A percentile compares a stretch with the other conserved stretches of the same genome.
phyloP scores from a whole-genome alignment of 2,329 filamentous ascomycete species.

The Neopestalotiopsis rosae region DNA sequence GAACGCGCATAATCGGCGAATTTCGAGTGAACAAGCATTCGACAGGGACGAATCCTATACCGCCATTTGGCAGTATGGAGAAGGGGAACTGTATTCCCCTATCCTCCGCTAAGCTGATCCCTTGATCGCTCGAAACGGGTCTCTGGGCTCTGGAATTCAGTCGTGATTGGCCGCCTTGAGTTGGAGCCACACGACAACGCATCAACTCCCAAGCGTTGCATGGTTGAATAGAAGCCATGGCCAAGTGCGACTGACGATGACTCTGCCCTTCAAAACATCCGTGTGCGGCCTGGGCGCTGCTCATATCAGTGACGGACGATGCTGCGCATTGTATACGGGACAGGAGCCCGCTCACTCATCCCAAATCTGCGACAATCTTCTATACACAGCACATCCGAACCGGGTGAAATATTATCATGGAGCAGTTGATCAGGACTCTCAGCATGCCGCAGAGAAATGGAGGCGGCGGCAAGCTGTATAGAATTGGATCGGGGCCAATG shows the following conservation, averaged over 20 bases:
- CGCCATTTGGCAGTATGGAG: conserved; percentile 13
- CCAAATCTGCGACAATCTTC: background rate
- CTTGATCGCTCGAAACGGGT: background rate
- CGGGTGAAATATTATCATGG: background rate
- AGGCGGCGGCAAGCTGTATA: background rate
- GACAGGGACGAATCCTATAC: conserved; percentile 4
- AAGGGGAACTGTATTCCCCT: background rate
- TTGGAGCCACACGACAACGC: conserved; percentile 8
- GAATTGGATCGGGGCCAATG: background rate
- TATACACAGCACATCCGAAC: background rate
- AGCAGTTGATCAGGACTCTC: background rate
- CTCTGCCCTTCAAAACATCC: background rate
- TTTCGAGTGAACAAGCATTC: conserved; percentile 1
- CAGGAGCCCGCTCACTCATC: background rate
- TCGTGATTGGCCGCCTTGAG: conserved; percentile 6
- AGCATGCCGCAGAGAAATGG: background rate
- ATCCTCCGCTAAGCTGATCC: background rate
- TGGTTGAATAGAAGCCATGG: background rate
- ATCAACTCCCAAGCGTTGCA: conserved; percentile 9
- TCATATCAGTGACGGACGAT: background rate
- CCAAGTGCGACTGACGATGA: background rate
- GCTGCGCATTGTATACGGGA: background rate
- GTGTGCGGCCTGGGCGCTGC: background rate
- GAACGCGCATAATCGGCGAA: background rate
- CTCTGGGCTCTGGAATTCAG: background rate